phyloP scores from a whole-genome alignment of 257 asterid species.

The Solanum sparsipilum region DNA sequence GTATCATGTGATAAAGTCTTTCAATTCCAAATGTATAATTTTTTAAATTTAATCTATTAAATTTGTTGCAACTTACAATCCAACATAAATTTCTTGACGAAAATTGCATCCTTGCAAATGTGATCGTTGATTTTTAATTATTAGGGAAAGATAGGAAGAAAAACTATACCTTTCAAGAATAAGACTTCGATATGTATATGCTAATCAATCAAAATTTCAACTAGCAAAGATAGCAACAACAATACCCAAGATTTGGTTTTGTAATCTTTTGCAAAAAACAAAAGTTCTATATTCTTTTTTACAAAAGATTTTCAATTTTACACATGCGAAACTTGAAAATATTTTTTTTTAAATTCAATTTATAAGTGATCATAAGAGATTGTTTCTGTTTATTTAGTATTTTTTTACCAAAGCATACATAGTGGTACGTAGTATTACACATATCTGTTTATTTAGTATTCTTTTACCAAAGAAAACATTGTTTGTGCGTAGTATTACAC shows the following conservation, averaged over 20 bases:
- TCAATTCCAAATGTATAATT: neutral
- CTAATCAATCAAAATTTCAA: neutral
- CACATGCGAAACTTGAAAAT: neutral
- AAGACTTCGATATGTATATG: neutral
- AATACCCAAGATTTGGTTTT: neutral
- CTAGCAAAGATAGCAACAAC: neutral
- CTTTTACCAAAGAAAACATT: neutral
- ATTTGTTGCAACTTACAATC: neutral
- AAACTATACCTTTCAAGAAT: neutral
- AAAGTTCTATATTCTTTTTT: neutral
- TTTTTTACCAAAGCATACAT: no score
- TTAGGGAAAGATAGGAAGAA: neutral
- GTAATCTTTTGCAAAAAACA: no score
- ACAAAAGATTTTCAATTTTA: neutral
- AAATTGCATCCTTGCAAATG: neutral
- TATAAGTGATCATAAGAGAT: neutral
- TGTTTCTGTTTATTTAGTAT: neutral
- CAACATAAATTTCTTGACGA: neutral
- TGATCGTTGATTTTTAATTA: neutral
- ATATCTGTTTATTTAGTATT: no score
- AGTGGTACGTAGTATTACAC: no score
- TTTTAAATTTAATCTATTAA: neutral
- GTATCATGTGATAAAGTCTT: neutral
- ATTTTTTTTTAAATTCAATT: fast-evolving
- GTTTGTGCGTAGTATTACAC: neutral